Evolutionary conservation across 495 filamentous ascomycete genomes (phyloP).

Genomic region (Letharia lupina): DNA sequence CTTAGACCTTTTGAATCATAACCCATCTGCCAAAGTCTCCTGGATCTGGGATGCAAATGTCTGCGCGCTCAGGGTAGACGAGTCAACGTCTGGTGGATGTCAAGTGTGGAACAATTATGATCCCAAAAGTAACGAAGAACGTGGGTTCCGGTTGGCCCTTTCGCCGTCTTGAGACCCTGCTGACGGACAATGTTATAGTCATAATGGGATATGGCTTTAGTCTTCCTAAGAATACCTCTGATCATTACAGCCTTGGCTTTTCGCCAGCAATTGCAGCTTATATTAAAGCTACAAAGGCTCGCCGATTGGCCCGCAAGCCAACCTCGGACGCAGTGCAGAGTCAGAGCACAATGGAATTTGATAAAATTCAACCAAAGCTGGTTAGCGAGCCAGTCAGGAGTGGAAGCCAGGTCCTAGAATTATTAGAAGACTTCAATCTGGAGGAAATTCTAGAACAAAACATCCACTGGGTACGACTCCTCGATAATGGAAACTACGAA

Average conservation of each 20-base stretch:
- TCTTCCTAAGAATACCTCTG: conserved; percentile 46
- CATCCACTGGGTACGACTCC: conserved; percentile 27
- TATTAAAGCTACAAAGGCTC: conserved; percentile 12
- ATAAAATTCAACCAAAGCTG: not conserved
- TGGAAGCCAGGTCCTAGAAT: conserved; percentile 3
- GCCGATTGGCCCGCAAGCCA: not conserved
- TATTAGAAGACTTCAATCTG: not conserved
- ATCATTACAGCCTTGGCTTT: conserved; percentile 44
- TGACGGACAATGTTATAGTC: conserved; percentile 32
- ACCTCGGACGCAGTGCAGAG: not conserved
- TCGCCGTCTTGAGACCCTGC: not conserved
- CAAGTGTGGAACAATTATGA: conserved; percentile 65
- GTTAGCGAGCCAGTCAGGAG: not conserved
- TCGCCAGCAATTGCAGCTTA: conserved; percentile 5
- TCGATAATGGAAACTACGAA: conserved; percentile 2
- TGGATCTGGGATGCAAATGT: conserved; percentile 46
- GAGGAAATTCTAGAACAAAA: conserved; percentile 7
- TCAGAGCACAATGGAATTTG: not conserved
- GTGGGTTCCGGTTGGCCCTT: conserved; percentile 30
- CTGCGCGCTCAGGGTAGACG: conserved; percentile 42
- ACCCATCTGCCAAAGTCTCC: conserved; percentile 47
- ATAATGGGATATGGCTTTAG: conserved; percentile 64
- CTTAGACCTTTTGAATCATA: conserved; percentile 55
- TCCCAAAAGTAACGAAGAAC: conserved; percentile 57
- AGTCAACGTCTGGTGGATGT: conserved; percentile 38